Evolutionary conservation across 2,329 filamentous ascomycete species (phyloP), one percentile per base, ranked within the genome.

Genomic region (Leptodontidium sp.): DNA sequence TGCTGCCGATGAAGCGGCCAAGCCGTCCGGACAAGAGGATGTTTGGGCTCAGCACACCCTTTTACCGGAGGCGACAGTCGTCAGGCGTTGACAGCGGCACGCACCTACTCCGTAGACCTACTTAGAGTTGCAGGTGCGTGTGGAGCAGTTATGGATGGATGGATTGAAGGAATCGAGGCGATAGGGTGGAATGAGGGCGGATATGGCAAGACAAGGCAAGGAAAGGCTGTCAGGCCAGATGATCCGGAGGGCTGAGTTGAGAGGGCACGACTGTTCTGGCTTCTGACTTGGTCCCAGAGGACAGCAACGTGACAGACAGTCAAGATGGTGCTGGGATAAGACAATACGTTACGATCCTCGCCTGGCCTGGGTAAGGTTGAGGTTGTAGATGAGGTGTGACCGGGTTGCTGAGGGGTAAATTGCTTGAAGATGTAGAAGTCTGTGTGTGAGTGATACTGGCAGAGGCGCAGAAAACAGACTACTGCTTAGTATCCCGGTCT

Each of bases 11-110:
- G 38, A 45, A 55, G 45, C 38, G 47, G 64, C 57, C 49, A 66
- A 61, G 57, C 45, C 55, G 47, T 49, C 45, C 49, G 61, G 61
- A 40, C 61, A 64, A 64, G 47, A 64, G 61, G 61, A 64, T 53
- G 47, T 64, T 43, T 64, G 32, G 35, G n/a, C n/a, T 11, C n/a
- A 50, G 47, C 32, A 29, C n/a, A 53, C 32, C 57, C 55, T 61
- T 61, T 65, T 57, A 59, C 64, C 64, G 47, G 49, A 66, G 38
- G 57, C 64, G 55, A 61, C 12, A 55, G 50, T 26, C 29, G 55
- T 32, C 26, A 35, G 40, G 45, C 29, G 35, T 59, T 66, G 57
- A 66, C 55, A 61, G 55, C 47, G 57, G 55, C n/a, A 50, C 21
- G 21, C 21, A 21, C 21, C 21, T 21, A 21, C 21, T 21, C 21